Base-by-base conservation (phyloP, 2,329 filamentous ascomycete species). In the Fusarium sororula region DNA sequence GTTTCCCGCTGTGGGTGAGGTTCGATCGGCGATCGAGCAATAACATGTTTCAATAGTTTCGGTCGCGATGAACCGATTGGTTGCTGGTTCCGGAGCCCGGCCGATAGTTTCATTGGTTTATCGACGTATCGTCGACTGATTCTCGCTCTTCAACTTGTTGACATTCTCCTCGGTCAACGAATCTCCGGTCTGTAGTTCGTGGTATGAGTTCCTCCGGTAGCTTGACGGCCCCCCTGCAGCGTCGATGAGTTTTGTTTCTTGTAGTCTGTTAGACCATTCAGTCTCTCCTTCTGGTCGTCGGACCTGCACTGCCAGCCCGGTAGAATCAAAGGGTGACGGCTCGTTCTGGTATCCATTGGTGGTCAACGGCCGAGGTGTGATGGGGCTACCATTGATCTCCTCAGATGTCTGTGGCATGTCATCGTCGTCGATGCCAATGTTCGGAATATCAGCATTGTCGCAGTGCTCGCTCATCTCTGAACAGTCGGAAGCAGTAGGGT, bases 111-210 rank as follows among this genome's bases (percentile, higher is more conserved):
- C 11, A 37, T 58, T 41, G 26, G 63, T 38, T 59, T 75, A 77
- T 50, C 68, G 70, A 30, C 71, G 76, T 56, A 68, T 54, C 37
- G 66, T 70, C 42, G 69, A 70, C 51, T 75, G 70, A 51, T 78
- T 82, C 63, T 85, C 82, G 64, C 79, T 80, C 64, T 83, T 82
- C 50, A 89, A 75, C 68, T 82, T 87, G 41, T 85, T 86, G 53
- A 90, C 80, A 72, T 90, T 90, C 75, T 87, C 87, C 70, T 88
- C 85, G 3, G 88, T 90, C 69, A 90, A 74, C 10, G 84, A 84
- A 62, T 88, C 85, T 7, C 84, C 83, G 13, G 75, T 64, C 17
- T 81, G 77, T 32, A 77, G 67, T 44, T 82, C 83, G 15, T 84
- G 79, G 35, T 82, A 81, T 13, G 81, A 81, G 37, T 78, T 81